These are phyloP conservation scores for Fusarium sterilihyphosum DNA, from an alignment of 2,329 filamentous ascomycete genomes.

Conservation along the genomic window DNA sequence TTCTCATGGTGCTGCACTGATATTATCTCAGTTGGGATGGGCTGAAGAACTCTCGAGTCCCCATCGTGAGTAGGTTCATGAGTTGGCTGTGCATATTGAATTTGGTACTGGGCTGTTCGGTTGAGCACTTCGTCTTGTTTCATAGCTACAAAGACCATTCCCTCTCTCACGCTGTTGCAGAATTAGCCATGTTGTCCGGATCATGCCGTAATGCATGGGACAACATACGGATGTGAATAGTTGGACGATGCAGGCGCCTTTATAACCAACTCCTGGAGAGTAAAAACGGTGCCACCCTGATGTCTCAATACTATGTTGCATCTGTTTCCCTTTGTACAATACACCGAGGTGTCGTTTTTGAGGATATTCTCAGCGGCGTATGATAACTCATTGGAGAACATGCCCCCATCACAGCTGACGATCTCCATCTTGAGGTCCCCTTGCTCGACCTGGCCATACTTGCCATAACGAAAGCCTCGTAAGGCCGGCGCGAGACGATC, in stretches of 20 bases:
- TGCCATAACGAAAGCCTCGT: constrained; percentile 79
- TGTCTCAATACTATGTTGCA: constrained; percentile 91
- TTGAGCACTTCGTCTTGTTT: constrained; percentile 77
- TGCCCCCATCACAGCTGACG: constrained; percentile 86
- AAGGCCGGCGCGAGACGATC: constrained; percentile 63
- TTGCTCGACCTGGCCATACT: constrained; percentile 86
- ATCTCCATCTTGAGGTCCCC: constrained; percentile 87
- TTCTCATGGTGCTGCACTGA: constrained; percentile 64
- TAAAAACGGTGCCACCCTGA: constrained; percentile 82
- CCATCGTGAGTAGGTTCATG: constrained; percentile 34
- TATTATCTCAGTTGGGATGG: constrained; percentile 52
- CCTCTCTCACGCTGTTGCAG: constrained; percentile 79
- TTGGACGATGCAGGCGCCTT: constrained; percentile 79
- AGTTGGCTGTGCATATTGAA: constrained; percentile 65
- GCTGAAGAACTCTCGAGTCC: constrained; percentile 26
- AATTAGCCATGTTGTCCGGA: constrained; percentile 23
- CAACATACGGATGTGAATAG: constrained; percentile 85
- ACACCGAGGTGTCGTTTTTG: constrained; percentile 83
- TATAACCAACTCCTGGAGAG: constrained; percentile 85
- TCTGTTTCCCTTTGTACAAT: constrained; percentile 86
- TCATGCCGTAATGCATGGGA: constrained; percentile 11
- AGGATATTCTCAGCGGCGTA: constrained; percentile 85
- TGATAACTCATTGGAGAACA: constrained; percentile 68
- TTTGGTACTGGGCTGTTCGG: constrained; percentile 78
- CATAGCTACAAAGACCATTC: constrained; percentile 93